Base-by-base conservation (phyloP, 106 monocot genomes). In the Alisma plantagoaquatica region DNA sequence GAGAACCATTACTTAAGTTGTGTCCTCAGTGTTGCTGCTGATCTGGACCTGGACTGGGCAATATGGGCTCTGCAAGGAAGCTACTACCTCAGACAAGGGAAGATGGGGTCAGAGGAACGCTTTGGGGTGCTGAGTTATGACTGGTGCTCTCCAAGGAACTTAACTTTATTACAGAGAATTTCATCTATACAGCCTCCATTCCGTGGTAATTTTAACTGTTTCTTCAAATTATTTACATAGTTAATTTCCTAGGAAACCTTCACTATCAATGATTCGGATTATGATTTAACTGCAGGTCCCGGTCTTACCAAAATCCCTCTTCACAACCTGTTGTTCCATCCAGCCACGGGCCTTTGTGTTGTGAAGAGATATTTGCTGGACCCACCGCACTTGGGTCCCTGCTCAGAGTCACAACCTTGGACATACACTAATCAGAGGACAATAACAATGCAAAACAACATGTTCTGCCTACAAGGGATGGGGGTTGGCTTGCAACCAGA, bases 311-410 rank as follows among this genome's bases (percentile, higher is more conserved):
- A 46, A 3, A n/a, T 31, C 10, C 12, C 53, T 14, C 60, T 62
- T 14, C 66, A 87, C 72, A 62, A 64, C 25, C 31, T 80, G 15
- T 43, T 93, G 26, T 93, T 77, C 72, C 92, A 93, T 61, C 92
- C 92, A 1, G 51, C 65, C 29, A 72, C 74, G 3, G 92, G 92
- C 14, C 59, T 77, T 2, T 93, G 92, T 28, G 49, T 87, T 17
- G 16, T 51, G 42, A 62, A 42, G 46, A 59, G 44, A 2, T 46
- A 33, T n/a, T 6, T 54, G 10, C 18, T 49, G 0, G 41, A 73
- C 35, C 35, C 35, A 9, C 33, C 45, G 1, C 43, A 48, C 7
- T 54, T 92, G 21, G 83, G 87, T 20, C 35, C 63, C 2, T 93
- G 92, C 64, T 17, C 31, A 25, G 54, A 73, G 27, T 43, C 83